Conservation (phyloP, 1,284 basidiomycete species). For the Athelia sp. region DNA sequence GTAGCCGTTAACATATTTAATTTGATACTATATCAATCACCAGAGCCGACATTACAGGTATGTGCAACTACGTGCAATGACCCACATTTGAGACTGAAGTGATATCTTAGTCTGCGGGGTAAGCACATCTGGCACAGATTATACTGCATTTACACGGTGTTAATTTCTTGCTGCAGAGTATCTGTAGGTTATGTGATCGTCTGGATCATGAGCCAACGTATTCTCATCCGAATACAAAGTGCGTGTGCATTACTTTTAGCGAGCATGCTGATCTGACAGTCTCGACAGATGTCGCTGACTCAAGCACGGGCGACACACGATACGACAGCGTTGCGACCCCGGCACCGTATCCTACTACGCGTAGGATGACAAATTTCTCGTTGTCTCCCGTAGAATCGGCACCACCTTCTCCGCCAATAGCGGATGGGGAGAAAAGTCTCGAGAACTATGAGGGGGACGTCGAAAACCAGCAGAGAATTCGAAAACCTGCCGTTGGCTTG, state of each 20-base stretch:
- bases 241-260: not conserved
- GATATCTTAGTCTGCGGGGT: not conserved
- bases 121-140: not conserved
- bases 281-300: no score
- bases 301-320: no score
- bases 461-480: no score
- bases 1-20: not conserved
- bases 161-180: constrained; percentile 10
- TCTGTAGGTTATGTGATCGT: constrained; percentile 29
- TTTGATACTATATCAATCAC: not conserved
- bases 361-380: no score
- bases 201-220: constrained; percentile 35
- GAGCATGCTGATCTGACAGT: no score
- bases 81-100: not conserved
- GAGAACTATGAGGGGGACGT: no score
- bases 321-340: no score
- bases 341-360: no score
- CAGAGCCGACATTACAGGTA: not conserved
- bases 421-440: no score
- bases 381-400: no score
- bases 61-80: not conserved
- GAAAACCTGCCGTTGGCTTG: no score
- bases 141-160: not conserved
- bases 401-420: no score
- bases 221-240: constrained; percentile 28